Base-by-base conservation (phyloP, 2,329 filamentous ascomycete genomes). In the Xylaria hypoxylon region DNA sequence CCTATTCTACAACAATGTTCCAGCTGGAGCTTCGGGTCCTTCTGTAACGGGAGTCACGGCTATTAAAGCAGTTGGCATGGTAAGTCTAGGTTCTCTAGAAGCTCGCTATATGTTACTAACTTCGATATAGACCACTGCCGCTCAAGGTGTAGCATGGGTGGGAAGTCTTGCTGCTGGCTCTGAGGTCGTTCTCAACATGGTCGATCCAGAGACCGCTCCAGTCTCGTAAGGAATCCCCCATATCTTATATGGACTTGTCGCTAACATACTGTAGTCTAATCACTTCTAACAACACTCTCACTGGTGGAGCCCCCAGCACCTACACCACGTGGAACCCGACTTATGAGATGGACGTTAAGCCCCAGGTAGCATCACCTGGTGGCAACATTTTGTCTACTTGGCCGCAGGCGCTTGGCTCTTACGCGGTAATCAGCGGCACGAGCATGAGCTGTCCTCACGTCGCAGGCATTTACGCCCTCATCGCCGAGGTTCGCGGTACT, bases 261-360 rank as follows among this genome's bases (percentile, higher is more conserved):
- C 73, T 75, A 52, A 75, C 61, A 60, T 67, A 75, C 28, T 73
- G 74, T 56, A 75, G 78, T 26, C 72, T 84, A n/a, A 67, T 71
- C 33, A 70, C 77, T 50, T 65, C 71, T 38, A 42, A 69, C 57
- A 87, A 87, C 76, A 77, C 75, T 1, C 57, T 70, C 0, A 84
- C 82, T 0, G 85, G 83, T 1, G 88, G 87, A 6, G 84, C 82
- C 51, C 73, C 85, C 38, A 87, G 83, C 71, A 77, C 76, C 5
- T 89, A 80, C 74, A 86, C 84, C 47, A 85, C 83, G 5, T 90
- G 87, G 87, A 87, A 87, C 7, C 88, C 88, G 2, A 87, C 84
- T 2, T 89, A 82, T 75, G 87, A 90, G 72, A 79, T 87, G 68
- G 82, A 85, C 51, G 76, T 85, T 53, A 87, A 87, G 75, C 86